Evolutionary conservation across 805 yeast genomes (phyloP).

Genomic region (Kazachstania psychrophila): DNA sequence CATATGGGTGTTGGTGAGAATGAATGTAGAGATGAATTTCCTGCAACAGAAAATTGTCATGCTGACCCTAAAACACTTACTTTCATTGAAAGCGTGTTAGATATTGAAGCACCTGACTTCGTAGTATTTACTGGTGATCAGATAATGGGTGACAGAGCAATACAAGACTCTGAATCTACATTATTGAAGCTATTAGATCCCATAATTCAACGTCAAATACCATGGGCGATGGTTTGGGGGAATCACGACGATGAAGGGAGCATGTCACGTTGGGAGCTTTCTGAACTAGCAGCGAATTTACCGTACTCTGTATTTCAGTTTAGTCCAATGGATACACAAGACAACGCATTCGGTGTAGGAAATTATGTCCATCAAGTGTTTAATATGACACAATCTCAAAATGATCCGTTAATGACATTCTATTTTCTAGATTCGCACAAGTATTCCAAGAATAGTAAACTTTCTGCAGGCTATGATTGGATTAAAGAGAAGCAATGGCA

Average conservation of each 20-base stretch:
- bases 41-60: slow-evolving; percentile 47
- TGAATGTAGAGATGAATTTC: slow-evolving; percentile 64
- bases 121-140: slow-evolving; percentile 90
- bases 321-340: slow-evolving; percentile 47
- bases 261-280: slow-evolving; percentile 48
- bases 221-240: slow-evolving; percentile 81
- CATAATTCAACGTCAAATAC: slow-evolving; percentile 55
- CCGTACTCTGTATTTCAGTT: slow-evolving; percentile 58
- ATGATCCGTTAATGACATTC: slow-evolving; percentile 44
- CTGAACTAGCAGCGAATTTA: slow-evolving; percentile 44
- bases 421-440: slow-evolving; percentile 83
- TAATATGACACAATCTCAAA: slow-evolving; percentile 25
- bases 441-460: slow-evolving; percentile 57
- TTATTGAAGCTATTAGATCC: slow-evolving; percentile 69
- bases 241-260: slow-evolving; percentile 92
- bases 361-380: slow-evolving; percentile 56
- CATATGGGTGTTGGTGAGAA: slow-evolving; percentile 86
- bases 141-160: slow-evolving; percentile 60
- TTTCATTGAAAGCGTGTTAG: slow-evolving; percentile 56
- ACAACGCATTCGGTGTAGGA: slow-evolving; percentile 64
- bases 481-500: slow-evolving; percentile 60
- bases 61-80: slow-evolving; percentile 68
- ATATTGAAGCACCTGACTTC: slow-evolving; percentile 71
- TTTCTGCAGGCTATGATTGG: slow-evolving; percentile 78
- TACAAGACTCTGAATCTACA: slow-evolving; percentile 77